A percentile compares a stretch with the other conserved stretches of the same genome.
phyloP scores from a whole-genome alignment of 202 grass and related monocot species.

The Zoysia matrella region DNA sequence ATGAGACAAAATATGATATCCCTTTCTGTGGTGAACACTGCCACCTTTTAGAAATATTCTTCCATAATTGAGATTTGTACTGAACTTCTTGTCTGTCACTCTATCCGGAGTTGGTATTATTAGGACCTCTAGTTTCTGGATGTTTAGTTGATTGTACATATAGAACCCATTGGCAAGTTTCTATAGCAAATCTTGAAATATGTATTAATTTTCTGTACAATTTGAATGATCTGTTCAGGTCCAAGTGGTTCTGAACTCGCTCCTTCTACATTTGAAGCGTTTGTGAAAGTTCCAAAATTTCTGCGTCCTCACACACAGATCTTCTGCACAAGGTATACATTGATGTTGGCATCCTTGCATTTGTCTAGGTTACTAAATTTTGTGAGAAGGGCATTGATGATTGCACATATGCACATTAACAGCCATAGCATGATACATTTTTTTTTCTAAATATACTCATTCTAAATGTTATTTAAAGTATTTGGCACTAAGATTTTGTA shows the following conservation, averaged over 20 bases:
- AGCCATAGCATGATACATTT: conserved; percentile 1
- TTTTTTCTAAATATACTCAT: not conserved
- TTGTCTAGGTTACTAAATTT: conserved; percentile 27
- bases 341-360: conserved; percentile 3
- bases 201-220: conserved; percentile 16
- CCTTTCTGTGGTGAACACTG: not conserved
- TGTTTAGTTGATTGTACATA: conserved; percentile 32
- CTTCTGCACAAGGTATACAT: conserved; percentile 87
- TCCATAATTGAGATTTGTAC: not conserved
- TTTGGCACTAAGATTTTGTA: conserved; percentile 16
- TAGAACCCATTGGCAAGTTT: conserved; percentile 33
- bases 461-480: not conserved
- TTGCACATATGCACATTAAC: conserved; percentile 21
- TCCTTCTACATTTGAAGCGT: conserved; percentile 85
- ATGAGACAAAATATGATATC: conserved; percentile 15
- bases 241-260: conserved; percentile 77
- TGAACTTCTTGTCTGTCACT: not conserved
- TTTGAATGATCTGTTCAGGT: conserved; percentile 63
- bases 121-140: conserved; percentile 11
- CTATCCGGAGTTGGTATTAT: conserved; percentile 11
- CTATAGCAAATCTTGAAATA: conserved; percentile 4
- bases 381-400: not conserved
- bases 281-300: conserved; percentile 89
- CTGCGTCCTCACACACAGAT: conserved; percentile 92
- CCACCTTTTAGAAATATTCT: conserved; percentile 4